Evolutionary conservation across 2,329 filamentous ascomycete species (phyloP), one percentile per base, ranked within the genome.

Genomic region (Verticillium klebahnii): DNA sequence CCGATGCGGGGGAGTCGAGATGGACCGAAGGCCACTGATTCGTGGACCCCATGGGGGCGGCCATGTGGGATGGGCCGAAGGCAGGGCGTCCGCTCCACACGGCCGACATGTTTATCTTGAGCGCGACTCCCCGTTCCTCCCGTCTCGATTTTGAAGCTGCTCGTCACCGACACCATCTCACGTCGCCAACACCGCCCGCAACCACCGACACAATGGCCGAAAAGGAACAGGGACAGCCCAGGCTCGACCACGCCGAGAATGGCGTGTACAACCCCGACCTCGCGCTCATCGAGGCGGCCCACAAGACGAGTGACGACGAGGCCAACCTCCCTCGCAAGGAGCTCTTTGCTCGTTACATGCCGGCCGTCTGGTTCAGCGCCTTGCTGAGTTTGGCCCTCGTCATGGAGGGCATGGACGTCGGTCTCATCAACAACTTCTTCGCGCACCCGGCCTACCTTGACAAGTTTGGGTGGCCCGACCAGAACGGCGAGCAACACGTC

Each of bases 351-450:
- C 67, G 67, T 5, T 74, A 74, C 63, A 63, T 58, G 64, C 73
- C 73, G 1, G 73, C 69, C 15, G 69, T 66, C 2, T 52, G 65
- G 3, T 74, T 66, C 61, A 70, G 67, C 58, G 66, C 68, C 55
- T 67, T 73, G 4, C 68, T 75, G 19, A 74, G 71, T 59, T 60
- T 72, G n/a, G 67, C 64, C 36, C 65, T 73, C 5, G 68, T 72
- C 61, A 73, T 73, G 71, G 69, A 71, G 61, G 69, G 69, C 37
- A 70, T 78, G 65, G 76, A 78, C 62, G 72, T 74, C 17, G 75
- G 73, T 37, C 67, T 78, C 5, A 70, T 78, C 63, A 73, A 73
- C 56, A 76, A 75, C 57, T 75, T 78, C 64, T 77, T 73, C 60
- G 74, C 67, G 8, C 74, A 75, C 61, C 67, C 32, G 9, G 72